These are phyloP conservation scores for Daldinia loculata DNA, from an alignment of 495 filamentous ascomycete species.

Conservation along the genomic window DNA sequence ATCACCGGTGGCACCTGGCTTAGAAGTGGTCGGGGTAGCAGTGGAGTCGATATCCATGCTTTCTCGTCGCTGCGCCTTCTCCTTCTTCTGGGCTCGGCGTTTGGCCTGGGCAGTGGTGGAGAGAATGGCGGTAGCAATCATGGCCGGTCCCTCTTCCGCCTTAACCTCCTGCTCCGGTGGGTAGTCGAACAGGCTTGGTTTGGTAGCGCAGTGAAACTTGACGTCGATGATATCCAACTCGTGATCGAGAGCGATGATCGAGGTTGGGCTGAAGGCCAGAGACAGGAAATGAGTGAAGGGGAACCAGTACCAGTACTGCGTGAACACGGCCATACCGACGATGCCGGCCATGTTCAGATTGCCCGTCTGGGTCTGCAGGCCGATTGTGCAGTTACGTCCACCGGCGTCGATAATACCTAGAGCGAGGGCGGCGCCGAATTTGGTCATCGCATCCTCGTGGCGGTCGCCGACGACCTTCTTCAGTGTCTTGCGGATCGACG, in stretches of 20 bases:
- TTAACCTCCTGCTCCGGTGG: slow-evolving; percentile 96
- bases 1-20: slow-evolving; percentile 67
- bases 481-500: slow-evolving; percentile 80
- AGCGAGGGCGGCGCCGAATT: slow-evolving; percentile 93
- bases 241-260: slow-evolving; percentile 92
- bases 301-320: slow-evolving; percentile 99
- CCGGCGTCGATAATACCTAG: slow-evolving; percentile 98
- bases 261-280: slow-evolving; percentile 90
- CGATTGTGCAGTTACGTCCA: slow-evolving; percentile 97
- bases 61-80: slow-evolving; percentile 74
- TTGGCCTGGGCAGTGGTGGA: slow-evolving; percentile 98
- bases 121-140: slow-evolving; percentile 94
- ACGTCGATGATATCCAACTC: slow-evolving; percentile 94
- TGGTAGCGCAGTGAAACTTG: slow-evolving; percentile 94
- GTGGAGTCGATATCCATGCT: slow-evolving; percentile 91
- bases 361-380: slow-evolving; percentile 95
- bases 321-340: slow-evolving; percentile 97
- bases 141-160: slow-evolving; percentile 88
- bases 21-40: slow-evolving; percentile 74
- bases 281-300: slow-evolving; percentile 97
- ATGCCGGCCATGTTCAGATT: slow-evolving; percentile 98
- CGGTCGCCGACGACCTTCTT: slow-evolving; percentile 92
- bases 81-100: slow-evolving; percentile 83
- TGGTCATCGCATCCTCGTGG: slow-evolving; percentile 99
- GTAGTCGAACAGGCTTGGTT: slow-evolving; percentile 96